Evolutionary conservation across 1,139 yeast species (phyloP), one percentile per base, ranked within the genome.

Genomic region (Saccharomycopsis crataegensis): DNA sequence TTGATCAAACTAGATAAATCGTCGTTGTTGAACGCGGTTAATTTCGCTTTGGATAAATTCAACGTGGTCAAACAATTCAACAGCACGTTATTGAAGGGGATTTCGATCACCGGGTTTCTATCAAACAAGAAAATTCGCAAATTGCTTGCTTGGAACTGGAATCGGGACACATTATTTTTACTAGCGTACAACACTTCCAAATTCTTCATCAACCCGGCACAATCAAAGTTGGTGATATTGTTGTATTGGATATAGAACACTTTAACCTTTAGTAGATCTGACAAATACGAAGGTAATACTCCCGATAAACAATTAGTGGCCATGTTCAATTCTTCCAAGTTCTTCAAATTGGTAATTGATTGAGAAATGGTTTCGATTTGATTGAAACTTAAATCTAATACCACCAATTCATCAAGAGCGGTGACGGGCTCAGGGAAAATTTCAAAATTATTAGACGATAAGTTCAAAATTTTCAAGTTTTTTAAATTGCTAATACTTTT

Each of bases 361-460:
- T 70, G 73, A 0, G 96, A 94, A 3, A 91, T 63, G 2, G 59
- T 60, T 3, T 76, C 70, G 50, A 93, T 77, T 57, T 81, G 81
- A 66, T 93, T 93, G 67, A 89, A 91, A 0, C 96, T 88, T 51
- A 93, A 66, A 64, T 91, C 96, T 58, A 93, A 72, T 56, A 84
- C 86, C 48, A 74, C 70, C 57, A 93, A 74, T 52, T 79, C 77
- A 0, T 74, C 65, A 60, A 93, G 73, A 31, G 77, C 75, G 62
- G 82, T 82, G n/a, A 90, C 69, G 6, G 85, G 78, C 51, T 79
- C 82, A 0, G 96, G 96, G 59, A 87, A 83, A 7, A 66, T 67
- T 44, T 76, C 76, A 62, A 93, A 79, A 58, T 82, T 80, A 66
- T 94, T 94, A 1, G 96, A 88, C 1, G 96, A 84, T 57, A 91